Percentiles rank a stretch among this genome's conserved stretches.
Evolutionary conservation across 2,329 filamentous ascomycete species (phyloP).

Genomic region (Paracorniculantispora psalliotae): DNA sequence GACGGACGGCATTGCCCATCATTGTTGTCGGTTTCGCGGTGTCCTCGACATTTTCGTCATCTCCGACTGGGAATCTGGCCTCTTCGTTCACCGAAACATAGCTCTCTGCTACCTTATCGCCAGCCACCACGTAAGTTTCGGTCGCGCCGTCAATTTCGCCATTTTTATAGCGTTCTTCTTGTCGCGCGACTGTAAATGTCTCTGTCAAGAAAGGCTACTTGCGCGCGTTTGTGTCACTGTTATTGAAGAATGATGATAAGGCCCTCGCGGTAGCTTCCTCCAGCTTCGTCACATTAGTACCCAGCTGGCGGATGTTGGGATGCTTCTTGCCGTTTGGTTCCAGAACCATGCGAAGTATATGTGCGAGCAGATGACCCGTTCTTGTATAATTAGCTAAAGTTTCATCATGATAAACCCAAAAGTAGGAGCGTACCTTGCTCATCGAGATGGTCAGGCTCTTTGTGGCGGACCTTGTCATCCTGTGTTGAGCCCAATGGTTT

Average conservation of each 20-base stretch:
- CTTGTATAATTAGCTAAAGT: conserved; percentile 36
- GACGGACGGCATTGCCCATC: conserved; percentile 18
- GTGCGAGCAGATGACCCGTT: conserved; percentile 52
- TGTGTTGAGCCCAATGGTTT: conserved; percentile 46
- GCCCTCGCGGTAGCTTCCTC: conserved; percentile 55
- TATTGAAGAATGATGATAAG: conserved; percentile 52
- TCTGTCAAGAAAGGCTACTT: conserved; percentile 55
- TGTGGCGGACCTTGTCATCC: conserved; percentile 56
- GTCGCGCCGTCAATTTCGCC: conserved; percentile 49
- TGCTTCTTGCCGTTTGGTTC: conserved; percentile 46
- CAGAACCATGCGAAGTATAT: conserved; percentile 55
- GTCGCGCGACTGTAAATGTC: conserved; percentile 55
- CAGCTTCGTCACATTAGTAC: conserved; percentile 50
- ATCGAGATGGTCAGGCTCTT: conserved; percentile 67
- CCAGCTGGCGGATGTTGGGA: conserved; percentile 46
- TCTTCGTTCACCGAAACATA: conserved; percentile 47
- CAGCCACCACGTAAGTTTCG: conserved; percentile 45
- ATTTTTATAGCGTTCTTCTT: conserved; percentile 51
- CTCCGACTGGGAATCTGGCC: conserved; percentile 32
- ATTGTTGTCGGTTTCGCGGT: conserved; percentile 32
- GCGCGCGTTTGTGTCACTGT: conserved; percentile 49
- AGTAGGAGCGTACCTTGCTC: conserved; percentile 54
- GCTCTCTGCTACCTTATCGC: conserved; percentile 45
- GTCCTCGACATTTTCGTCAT: conserved; percentile 35
- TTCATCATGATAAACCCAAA: not conserved